These are phyloP conservation scores for Lenzites betulinus DNA, from an alignment of 768 basidiomycete species.

Conservation along the genomic window DNA sequence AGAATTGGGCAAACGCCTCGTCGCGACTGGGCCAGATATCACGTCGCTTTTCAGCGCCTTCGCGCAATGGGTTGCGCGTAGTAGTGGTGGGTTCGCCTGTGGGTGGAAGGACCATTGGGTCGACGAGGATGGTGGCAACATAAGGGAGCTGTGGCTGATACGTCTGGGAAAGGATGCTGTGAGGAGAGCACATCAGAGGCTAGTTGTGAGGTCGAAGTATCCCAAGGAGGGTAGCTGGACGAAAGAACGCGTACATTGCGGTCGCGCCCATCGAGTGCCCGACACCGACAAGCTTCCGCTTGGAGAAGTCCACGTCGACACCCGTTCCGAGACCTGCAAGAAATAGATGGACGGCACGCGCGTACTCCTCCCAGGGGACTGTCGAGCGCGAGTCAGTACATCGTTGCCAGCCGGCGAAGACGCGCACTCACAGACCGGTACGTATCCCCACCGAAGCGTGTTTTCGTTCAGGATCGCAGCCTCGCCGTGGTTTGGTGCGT, in stretches of 20 bases:
- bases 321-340: conserved; percentile 50
- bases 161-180: conserved; percentile 45
- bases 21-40: conserved; percentile 56
- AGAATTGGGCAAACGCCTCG: conserved; percentile 44
- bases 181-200: no score
- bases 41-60: conserved; percentile 40
- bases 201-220: no score
- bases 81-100: neutral
- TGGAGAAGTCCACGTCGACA: conserved; percentile 49
- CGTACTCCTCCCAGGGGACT: conserved; percentile 58
- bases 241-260: conserved; percentile 43
- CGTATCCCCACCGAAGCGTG: conserved; percentile 42
- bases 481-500: conserved; percentile 59
- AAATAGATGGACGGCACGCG: conserved; percentile 47
- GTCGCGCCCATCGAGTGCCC: conserved; percentile 60
- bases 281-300: conserved; percentile 50
- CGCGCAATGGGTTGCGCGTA: conserved; percentile 25
- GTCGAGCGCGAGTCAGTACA: neutral
- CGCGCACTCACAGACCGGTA: conserved; percentile 43
- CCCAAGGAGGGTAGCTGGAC: no score
- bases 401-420: no score
- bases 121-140: conserved; percentile 44
- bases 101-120: conserved; percentile 42
- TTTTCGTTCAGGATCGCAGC: conserved; percentile 51
- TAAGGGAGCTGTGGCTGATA: conserved; percentile 43